These are phyloP conservation scores for Populus tremula DNA, from an alignment of 345 rosid genomes.

Conservation along the genomic window DNA sequence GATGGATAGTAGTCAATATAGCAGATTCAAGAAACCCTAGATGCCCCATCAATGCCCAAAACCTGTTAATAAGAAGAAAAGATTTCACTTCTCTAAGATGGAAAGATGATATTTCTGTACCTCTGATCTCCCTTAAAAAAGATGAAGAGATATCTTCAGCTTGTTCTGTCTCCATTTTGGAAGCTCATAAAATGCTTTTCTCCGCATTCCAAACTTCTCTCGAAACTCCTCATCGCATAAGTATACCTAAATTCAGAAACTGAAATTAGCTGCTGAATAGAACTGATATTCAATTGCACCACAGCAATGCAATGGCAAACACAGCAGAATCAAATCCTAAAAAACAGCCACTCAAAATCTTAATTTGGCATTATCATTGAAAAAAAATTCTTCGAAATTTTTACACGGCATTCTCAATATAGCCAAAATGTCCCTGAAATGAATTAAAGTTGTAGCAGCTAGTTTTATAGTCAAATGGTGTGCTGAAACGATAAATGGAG, in stretches of 20 bases:
- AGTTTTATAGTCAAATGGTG: neutral
- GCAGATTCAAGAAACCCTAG: neutral
- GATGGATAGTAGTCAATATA: too few relatives aligned
- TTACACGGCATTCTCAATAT: too few relatives aligned
- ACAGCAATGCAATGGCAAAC: too few relatives aligned
- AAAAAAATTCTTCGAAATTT: too few relatives aligned
- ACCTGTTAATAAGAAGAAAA: neutral
- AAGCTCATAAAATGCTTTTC: slow-evolving; percentile 45
- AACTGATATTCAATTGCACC: neutral
- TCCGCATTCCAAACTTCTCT: slow-evolving; percentile 50
- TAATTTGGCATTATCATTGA: too few relatives aligned
- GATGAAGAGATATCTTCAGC: slow-evolving; percentile 56
- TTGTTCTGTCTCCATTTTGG: slow-evolving; percentile 78
- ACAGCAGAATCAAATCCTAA: too few relatives aligned
- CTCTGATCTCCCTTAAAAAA: slow-evolving; percentile 36
- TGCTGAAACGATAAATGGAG: neutral
- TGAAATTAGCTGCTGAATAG: neutral
- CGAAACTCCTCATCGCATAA: slow-evolving; percentile 52
- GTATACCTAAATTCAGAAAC: slow-evolving; percentile 41
- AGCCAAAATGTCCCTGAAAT: too few relatives aligned
- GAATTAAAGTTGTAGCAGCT: neutral
- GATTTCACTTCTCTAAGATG: neutral
- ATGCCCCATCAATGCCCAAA: neutral
- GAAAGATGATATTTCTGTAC: neutral
- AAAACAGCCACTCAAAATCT: neutral